A percentile compares a stretch with the other conserved stretches of the same genome.
Conservation (phyloP, 257 asterid species). For the Solanum virginianum region DNA sequence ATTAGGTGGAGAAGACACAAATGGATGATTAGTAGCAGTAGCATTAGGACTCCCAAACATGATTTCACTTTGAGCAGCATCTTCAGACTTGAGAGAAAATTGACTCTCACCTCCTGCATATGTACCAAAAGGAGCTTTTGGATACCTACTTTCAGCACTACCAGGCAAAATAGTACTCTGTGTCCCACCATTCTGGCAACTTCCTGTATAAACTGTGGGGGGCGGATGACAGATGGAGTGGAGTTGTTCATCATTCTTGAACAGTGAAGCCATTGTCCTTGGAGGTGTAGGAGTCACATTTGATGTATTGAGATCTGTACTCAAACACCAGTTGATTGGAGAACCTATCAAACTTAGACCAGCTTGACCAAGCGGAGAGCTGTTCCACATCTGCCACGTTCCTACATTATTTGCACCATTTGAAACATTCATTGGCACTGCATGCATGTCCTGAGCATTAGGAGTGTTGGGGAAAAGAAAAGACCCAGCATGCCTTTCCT, state of each 20-base stretch:
- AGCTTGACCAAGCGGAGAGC: slow-evolving; percentile 75
- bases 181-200: slow-evolving; percentile 52
- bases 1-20: slow-evolving; percentile 46
- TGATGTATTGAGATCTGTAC: slow-evolving; percentile 42
- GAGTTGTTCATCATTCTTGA: slow-evolving; percentile 60
- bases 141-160: slow-evolving; percentile 49
- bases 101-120: slow-evolving; percentile 37
- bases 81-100: slow-evolving; percentile 39
- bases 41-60: slow-evolving; percentile 30
- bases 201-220: slow-evolving; percentile 45
- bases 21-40: slow-evolving; percentile 41
- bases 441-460: slow-evolving; percentile 26
- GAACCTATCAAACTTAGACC: slow-evolving; percentile 70
- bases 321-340: slow-evolving; percentile 56
- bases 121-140: slow-evolving; percentile 38
- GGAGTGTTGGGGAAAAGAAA: slow-evolving; percentile 33
- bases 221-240: slow-evolving; percentile 35
- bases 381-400: slow-evolving; percentile 93
- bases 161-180: slow-evolving; percentile 33
- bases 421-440: slow-evolving; percentile 13
- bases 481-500: slow-evolving; percentile 39
- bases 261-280: slow-evolving; percentile 88
- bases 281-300: slow-evolving; percentile 49
- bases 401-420: slow-evolving; percentile 36
- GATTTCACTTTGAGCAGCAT: slow-evolving; percentile 36